These are phyloP conservation scores for Saraca asoca DNA, from an alignment of 331 rosid species.

Conservation along the genomic window DNA sequence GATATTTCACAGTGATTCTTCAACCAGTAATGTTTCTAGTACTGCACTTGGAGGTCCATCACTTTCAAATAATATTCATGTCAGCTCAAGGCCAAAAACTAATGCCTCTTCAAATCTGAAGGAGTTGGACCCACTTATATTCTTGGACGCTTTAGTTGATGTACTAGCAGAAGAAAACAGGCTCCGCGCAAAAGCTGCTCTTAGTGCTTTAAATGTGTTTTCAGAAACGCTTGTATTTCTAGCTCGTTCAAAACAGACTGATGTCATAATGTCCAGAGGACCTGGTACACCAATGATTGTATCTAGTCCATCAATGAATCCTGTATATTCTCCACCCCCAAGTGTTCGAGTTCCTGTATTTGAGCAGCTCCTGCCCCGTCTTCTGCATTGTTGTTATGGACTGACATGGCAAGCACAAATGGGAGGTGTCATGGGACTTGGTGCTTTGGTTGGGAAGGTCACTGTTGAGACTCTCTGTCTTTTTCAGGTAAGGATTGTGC, in stretches of 20 bases:
- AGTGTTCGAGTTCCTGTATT: constrained; percentile 91
- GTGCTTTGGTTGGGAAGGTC: constrained; percentile 98
- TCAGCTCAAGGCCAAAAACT: constrained; percentile 62
- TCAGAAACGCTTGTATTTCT: constrained; percentile 88
- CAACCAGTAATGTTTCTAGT: constrained; percentile 51
- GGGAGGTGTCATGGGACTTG: constrained; percentile 99
- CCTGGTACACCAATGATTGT: constrained; percentile 98
- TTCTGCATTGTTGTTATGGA: constrained; percentile 97
- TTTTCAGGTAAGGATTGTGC: constrained; percentile 91
- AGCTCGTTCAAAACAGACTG: constrained; percentile 94
- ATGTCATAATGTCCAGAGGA: constrained; percentile 85
- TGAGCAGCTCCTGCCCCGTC: constrained; percentile 94
- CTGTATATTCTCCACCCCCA: constrained; percentile 97
- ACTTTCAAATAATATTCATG: constrained; percentile 57
- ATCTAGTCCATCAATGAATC: constrained; percentile 96
- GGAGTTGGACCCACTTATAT: constrained; percentile 90
- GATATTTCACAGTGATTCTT: constrained; percentile 78
- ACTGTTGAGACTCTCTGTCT: constrained; percentile 87
- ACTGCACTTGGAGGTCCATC: constrained; percentile 63
- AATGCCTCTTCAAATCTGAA: constrained; percentile 75
- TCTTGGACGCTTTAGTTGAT: constrained; percentile 96
- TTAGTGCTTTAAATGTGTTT: constrained; percentile 78
- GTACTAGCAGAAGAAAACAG: constrained; percentile 94
- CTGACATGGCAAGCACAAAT: constrained; percentile 96
- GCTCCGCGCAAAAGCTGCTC: constrained; percentile 94